These are phyloP conservation scores for Trichoderma reesei DNA, from an alignment of 495 filamentous ascomycete genomes.

Conservation along the genomic window DNA sequence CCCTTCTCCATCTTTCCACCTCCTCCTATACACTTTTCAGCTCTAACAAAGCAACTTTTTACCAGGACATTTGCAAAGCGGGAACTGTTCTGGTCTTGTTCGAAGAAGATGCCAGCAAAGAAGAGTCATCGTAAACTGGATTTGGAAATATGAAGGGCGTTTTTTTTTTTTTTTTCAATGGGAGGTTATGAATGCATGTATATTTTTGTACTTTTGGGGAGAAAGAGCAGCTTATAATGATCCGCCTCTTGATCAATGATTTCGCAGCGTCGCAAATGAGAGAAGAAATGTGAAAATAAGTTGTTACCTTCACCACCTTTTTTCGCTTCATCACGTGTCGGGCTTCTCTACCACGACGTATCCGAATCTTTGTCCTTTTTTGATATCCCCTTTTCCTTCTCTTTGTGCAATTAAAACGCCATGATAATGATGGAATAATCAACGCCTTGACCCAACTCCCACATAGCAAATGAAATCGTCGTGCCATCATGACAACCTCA, in stretches of 20 bases:
- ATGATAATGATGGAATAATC: too few relatives aligned
- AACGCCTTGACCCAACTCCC: not conserved
- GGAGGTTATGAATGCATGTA: not conserved
- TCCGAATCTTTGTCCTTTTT: too few relatives aligned
- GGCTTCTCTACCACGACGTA: not conserved
- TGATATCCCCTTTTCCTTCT: not conserved
- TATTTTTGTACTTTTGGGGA: not conserved
- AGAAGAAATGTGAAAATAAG: not conserved
- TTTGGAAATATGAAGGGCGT: conserved; percentile 4
- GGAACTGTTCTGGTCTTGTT: conserved; percentile 49
- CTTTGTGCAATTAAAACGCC: not conserved
- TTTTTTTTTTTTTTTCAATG: not conserved
- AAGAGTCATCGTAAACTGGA: conserved; percentile 7
- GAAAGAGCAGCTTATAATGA: too few relatives aligned
- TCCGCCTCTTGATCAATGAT: not conserved
- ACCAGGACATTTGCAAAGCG: conserved; percentile 47
- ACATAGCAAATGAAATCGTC: not conserved
- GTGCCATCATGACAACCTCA: not conserved
- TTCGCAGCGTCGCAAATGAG: not conserved
- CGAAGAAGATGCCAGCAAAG: conserved; percentile 24
- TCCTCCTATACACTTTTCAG: too few relatives aligned
- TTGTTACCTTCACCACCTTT: not conserved
- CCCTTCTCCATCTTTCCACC: not conserved
- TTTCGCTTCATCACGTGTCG: not conserved
- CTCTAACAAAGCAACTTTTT: not conserved